Conservation (phyloP, 345 rosid genomes). For the Hypericum perforatum region DNA sequence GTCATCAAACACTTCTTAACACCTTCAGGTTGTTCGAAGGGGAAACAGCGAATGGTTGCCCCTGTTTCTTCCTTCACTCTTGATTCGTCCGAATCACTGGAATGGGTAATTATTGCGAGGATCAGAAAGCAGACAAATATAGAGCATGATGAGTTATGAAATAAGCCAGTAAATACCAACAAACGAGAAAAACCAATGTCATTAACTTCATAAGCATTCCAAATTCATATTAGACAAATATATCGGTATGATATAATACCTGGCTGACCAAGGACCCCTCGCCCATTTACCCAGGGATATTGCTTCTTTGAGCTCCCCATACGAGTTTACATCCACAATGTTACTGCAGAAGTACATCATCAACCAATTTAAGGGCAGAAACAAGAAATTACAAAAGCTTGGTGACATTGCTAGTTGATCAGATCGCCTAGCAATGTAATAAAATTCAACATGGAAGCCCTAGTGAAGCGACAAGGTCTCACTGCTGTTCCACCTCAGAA, state of each 20-base stretch:
- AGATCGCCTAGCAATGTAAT: too few relatives aligned
- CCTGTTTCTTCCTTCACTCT: constrained; percentile 93
- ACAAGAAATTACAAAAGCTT: background rate
- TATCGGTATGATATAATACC: constrained; percentile 26
- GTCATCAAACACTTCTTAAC: constrained; percentile 76
- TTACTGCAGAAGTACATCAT: constrained; percentile 41
- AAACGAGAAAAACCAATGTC: background rate
- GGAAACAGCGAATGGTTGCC: constrained; percentile 85
- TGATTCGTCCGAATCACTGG: constrained; percentile 64
- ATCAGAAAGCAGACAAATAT: constrained; percentile 5
- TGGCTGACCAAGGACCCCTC: constrained; percentile 90
- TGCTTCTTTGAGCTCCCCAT: constrained; percentile 68
- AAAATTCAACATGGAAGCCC: too few relatives aligned
- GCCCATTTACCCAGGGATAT: constrained; percentile 88
- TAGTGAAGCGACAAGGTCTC: too few relatives aligned
- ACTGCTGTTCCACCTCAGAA: too few relatives aligned
- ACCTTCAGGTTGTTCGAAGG: constrained; percentile 66
- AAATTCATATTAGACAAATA: too few relatives aligned
- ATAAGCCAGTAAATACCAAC: background rate
- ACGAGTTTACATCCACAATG: constrained; percentile 76
- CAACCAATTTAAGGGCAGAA: background rate
- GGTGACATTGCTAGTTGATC: too few relatives aligned
- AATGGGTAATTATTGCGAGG: constrained; percentile 1
- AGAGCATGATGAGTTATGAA: background rate
- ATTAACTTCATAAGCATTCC: background rate